phyloP scores from a whole-genome alignment of 164 flowering plant genomes.

The Magnolia changhungtana region DNA sequence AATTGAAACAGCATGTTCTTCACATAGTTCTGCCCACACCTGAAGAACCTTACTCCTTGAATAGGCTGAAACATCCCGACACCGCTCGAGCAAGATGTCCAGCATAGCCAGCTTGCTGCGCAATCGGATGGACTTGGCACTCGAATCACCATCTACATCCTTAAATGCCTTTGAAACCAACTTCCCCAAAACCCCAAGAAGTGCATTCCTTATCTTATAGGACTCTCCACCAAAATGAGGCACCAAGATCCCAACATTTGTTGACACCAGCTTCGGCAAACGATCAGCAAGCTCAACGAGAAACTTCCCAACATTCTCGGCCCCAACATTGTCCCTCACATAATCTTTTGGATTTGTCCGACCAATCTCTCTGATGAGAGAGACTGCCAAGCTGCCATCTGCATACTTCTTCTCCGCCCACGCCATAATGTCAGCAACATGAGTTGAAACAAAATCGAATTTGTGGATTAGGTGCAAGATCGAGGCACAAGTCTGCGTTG shows the following conservation, averaged over 20 bases:
- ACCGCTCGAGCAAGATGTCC: conserved; percentile 87
- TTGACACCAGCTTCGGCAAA: conserved; percentile 76
- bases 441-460: conserved; percentile 63
- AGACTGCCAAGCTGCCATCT: conserved; percentile 76
- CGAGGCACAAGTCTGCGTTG: conserved; percentile 80
- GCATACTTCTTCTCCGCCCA: conserved; percentile 74
- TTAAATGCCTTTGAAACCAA: conserved; percentile 75
- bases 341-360: conserved; percentile 79
- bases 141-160: conserved; percentile 78
- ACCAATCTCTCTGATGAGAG: conserved; percentile 84
- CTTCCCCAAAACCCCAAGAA: conserved; percentile 87
- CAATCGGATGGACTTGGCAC: conserved; percentile 69
- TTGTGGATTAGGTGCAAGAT: conserved; percentile 82
- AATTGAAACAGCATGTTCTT: conserved; percentile 84
- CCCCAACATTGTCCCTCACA: conserved; percentile 81
- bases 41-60: conserved; percentile 96
- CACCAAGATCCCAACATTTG: conserved; percentile 73
- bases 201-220: conserved; percentile 93
- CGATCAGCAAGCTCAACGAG: conserved; percentile 88
- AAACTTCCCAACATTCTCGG: conserved; percentile 90
- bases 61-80: conserved; percentile 93
- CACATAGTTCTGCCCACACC: conserved; percentile 97
- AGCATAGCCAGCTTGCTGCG: conserved; percentile 95
- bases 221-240: conserved; percentile 99
- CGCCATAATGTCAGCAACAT: conserved; percentile 78